Base-by-base conservation (phyloP, 192 early-diverging fungal genomes). In the Mortierella alpina region DNA sequence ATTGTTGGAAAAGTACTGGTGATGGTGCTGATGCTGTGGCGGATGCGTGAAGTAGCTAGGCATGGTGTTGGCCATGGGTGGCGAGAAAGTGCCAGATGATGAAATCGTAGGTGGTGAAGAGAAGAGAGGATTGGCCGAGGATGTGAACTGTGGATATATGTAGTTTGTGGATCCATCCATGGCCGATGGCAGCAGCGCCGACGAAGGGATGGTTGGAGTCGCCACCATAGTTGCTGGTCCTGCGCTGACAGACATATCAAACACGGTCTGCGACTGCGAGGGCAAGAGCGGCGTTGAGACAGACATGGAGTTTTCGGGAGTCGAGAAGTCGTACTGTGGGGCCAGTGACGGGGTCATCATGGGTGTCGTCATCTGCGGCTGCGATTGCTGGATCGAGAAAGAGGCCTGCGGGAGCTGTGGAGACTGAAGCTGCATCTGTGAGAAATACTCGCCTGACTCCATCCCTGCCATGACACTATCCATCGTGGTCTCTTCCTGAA, bases 371-470 rank as follows among this genome's bases (percentile, higher is more conserved):
- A 49, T 14, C 15, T 63, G 72, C 23, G 51, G 72, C 7, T 52
- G 57, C 23, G 63, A 50, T 12, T 41, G 52, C 55, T n/a, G 42
- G 14, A 67, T 47, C 31, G 61, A 49, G 52, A 61, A 68, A 5
- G 62, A 8, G 4, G 68, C 62, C 50, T 70, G 68, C 4, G 61
- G 75, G 6, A 78, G 53, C 23, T 64, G 63, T 63, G 75, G 75
- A 3, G 75, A 78, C n/a, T 78, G 75, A 8, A 78, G 75, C 44
- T 78, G 75, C 14, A 78, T 46, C 44, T 78, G 75, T 23, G 75
- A 13, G 59, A 78, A 78, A 47, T 78, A 78, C 20, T 78, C 75
- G 4, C 75, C 75, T 3, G 75, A 78, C 57, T 78, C 75, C 63
- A 78, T 70, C 9, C 75, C 75, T 14, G 75, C 75, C 66, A 76